These are phyloP conservation scores for Straminergon stramineum DNA, from an alignment of 225 moss, liverwort and hornwort genomes.

Conservation along the genomic window DNA sequence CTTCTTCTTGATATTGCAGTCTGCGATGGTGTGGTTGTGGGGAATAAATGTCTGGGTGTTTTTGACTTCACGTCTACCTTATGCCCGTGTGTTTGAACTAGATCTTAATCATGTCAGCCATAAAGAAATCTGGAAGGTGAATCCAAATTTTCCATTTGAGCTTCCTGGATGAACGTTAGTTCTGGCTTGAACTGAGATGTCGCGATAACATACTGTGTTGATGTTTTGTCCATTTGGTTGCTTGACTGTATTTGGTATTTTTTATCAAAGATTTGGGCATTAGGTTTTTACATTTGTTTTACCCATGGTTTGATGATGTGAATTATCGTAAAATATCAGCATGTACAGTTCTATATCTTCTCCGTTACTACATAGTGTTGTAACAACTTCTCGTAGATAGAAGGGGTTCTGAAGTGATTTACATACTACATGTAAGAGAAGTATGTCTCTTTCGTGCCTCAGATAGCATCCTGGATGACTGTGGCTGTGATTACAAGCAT, in stretches of 20 bases:
- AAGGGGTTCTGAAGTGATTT: not conserved
- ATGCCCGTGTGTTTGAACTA: conserved; percentile 82
- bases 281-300: not conserved
- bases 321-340: not conserved
- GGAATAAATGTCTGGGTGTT: conserved; percentile 81
- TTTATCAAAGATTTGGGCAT: not conserved
- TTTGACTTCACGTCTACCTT: conserved; percentile 65
- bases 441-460: conserved; percentile 14
- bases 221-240: not conserved
- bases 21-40: conserved; percentile 96
- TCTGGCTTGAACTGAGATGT: not conserved
- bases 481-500: conserved; percentile 73
- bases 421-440: not conserved
- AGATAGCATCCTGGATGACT: conserved; percentile 90
- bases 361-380: not conserved
- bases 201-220: not conserved
- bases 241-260: not conserved
- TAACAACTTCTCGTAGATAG: not conserved
- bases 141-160: not conserved
- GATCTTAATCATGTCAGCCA: conserved; percentile 85
- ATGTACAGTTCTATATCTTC: not conserved
- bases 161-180: not conserved
- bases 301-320: not conserved
- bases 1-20: conserved; percentile 42
- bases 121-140: conserved; percentile 94